Base-by-base conservation (phyloP, 768 basidiomycete genomes). In the Tylopilus plumbeoviolaceoides region DNA sequence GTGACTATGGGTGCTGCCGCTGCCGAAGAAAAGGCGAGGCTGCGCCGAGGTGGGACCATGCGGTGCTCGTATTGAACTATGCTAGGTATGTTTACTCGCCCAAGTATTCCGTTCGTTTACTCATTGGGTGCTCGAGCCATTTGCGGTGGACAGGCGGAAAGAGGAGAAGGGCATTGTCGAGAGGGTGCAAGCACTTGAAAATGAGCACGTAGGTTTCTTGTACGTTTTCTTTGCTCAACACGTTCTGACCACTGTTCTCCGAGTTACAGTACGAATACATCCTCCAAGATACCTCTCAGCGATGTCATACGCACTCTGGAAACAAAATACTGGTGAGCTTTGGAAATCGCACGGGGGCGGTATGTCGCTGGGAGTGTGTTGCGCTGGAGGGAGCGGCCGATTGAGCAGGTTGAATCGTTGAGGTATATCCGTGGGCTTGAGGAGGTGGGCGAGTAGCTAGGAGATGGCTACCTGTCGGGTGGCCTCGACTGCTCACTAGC, bases 361-460 rank as follows among this genome's bases (percentile, higher is more conserved):
- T 99, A 98, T 63, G 94, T 98, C 71, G 94, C 94, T n/a, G 89
- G 84, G 17, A 78, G 84, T 54, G 94, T 93, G 21, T 66, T 95
- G 52, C 70, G 95, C 36, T 87, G 92, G 11, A 83, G 86, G n/a
- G n/a, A n/a, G n/a, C n/a, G n/a, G n/a, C n/a, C n/a, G n/a, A n/a
- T 91, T 72, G 91, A 90, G 47, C 85, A 88, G 64, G 78, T 84
- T 23, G 78, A 80, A 62, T 67, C 87, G 59, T 66, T 91, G 58
- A 81, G 80, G 75, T 88, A 91, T 70, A 86, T 92, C 33, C 84
- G 88, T 64, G 90, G 90, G 28, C 68, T 91, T n/a, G 78, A 85
- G 57, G 80, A 30, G 28, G 28, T 8, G 10, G 4, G 10, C 10
- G 28, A 30, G 28, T 30, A 30, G 10, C 28, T 23, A 23, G 23